Evolutionary conservation across 441 rosid species (phyloP).

Genomic region (Erodium moschatum): DNA sequence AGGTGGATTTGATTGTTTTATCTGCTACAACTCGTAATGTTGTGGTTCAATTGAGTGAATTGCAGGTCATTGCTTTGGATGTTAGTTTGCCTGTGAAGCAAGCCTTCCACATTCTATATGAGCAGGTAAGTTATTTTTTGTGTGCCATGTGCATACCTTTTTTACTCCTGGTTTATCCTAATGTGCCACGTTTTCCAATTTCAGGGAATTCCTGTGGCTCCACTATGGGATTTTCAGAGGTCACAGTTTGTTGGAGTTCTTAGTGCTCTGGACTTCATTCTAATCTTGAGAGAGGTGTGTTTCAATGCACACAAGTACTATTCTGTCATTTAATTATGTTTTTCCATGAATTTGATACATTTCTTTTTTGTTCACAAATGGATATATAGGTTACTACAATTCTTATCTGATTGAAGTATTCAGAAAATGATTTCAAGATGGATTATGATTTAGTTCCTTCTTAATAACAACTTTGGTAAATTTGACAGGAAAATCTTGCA

Average conservation of each 20-base stretch:
- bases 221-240: slow-evolving; percentile 50
- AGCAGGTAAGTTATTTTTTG: slow-evolving; percentile 41
- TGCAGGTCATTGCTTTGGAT: slow-evolving; percentile 57
- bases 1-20: slow-evolving; percentile 7
- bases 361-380: not conserved
- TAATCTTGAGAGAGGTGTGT: slow-evolving; percentile 51
- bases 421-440: not conserved
- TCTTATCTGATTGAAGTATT: not conserved
- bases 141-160: not conserved
- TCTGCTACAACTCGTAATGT: not conserved
- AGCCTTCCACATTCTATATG: slow-evolving; percentile 55
- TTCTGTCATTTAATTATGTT: not conserved
- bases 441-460: not conserved
- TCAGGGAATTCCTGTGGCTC: slow-evolving; percentile 56
- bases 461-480: not conserved
- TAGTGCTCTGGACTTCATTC: slow-evolving; percentile 49
- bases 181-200: slow-evolving; percentile 21
- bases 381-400: not conserved
- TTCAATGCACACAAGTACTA: not conserved
- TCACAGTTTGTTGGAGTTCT: slow-evolving; percentile 56
- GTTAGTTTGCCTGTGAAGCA: slow-evolving; percentile 55
- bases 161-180: not conserved
- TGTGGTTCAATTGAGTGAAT: slow-evolving; percentile 9
- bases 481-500: not conserved
- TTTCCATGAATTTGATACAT: not conserved